Evolutionary conservation across 1,284 basidiomycete genomes (phyloP).

Genomic region (Ustilago xerochloae): DNA sequence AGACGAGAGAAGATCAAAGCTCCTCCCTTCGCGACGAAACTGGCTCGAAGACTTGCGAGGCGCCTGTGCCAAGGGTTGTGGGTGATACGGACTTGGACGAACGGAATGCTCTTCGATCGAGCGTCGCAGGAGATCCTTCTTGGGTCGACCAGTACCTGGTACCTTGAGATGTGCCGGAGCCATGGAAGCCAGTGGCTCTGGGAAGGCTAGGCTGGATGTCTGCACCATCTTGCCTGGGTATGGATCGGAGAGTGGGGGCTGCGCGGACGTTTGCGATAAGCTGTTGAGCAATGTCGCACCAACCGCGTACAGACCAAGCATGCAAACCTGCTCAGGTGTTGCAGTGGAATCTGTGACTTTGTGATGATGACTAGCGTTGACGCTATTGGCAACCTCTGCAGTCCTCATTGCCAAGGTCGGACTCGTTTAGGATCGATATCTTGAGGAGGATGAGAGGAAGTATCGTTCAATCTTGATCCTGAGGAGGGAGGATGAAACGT

Average conservation of each 20-base stretch:
- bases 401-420: not conserved
- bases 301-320: conserved; percentile 28
- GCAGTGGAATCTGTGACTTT: not conserved
- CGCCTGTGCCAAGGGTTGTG: not conserved
- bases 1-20: conserved; percentile 6
- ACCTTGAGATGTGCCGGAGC: not conserved
- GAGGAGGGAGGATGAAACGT: not conserved
- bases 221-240: not conserved
- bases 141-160: not conserved
- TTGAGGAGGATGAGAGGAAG: not conserved
- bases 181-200: not conserved
- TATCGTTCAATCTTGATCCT: too few relatives aligned
- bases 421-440: not conserved
- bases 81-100: not conserved
- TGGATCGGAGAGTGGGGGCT: not conserved
- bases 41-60: not conserved
- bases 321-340: conserved; percentile 15
- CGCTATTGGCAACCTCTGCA: not conserved
- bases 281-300: conserved; percentile 8
- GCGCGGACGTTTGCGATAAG: not conserved
- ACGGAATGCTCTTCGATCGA: not conserved
- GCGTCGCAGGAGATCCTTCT: not conserved
- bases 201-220: not conserved
- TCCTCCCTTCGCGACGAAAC: not conserved
- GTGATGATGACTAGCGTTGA: not conserved